phyloP scores from a whole-genome alignment of 352 stramenopile genomes.

The Globisporangium okanoganense region DNA sequence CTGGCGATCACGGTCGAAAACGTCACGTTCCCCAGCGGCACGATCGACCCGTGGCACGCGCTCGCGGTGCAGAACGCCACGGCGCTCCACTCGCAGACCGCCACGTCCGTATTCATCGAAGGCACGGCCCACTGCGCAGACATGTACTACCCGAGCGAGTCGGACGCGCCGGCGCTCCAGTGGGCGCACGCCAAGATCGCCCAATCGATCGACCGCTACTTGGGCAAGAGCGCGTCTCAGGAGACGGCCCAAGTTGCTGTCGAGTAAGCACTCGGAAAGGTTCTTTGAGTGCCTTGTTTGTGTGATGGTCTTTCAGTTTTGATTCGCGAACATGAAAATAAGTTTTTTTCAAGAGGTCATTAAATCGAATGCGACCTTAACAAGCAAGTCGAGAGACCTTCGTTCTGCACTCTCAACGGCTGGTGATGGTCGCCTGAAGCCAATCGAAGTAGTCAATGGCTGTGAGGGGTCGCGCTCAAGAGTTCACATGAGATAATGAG shows the following conservation, averaged over 20 bases:
- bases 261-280: neutral
- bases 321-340: too few relatives aligned
- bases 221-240: constrained; percentile 12
- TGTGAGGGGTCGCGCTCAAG: too few relatives aligned
- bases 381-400: too few relatives aligned
- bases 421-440: too few relatives aligned
- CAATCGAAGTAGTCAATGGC: too few relatives aligned
- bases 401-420: too few relatives aligned
- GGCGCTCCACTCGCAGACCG: constrained; percentile 43
- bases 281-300: too few relatives aligned
- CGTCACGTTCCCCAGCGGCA: constrained; percentile 78
- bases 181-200: constrained; percentile 71
- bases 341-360: too few relatives aligned
- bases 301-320: too few relatives aligned
- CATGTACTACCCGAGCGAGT: constrained; percentile 72
- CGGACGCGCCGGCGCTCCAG: constrained; percentile 45
- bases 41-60: constrained; percentile 83
- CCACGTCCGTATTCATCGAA: constrained; percentile 71
- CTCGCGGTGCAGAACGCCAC: constrained; percentile 75
- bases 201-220: constrained; percentile 37
- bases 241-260: constrained; percentile 1
- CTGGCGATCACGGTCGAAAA: constrained; percentile 76
- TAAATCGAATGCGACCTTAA: too few relatives aligned
- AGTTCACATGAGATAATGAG: too few relatives aligned
- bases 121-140: constrained; percentile 78